These are phyloP conservation scores for Puccinellia tenuiflora DNA, from an alignment of 176 grass and related monocot species.

Conservation along the genomic window DNA sequence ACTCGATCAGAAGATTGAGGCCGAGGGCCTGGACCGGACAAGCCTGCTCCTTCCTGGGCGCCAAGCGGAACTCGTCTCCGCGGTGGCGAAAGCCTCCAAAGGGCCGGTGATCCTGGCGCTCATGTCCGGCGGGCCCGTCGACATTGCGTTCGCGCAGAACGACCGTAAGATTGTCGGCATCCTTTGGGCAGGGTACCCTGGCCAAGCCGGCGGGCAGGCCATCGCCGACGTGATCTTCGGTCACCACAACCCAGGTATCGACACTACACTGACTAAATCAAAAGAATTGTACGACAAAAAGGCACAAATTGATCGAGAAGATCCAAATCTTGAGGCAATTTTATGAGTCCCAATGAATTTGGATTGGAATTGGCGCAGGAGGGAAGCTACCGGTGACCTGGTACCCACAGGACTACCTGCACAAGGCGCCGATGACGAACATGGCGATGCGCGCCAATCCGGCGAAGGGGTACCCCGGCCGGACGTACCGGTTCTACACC, in stretches of 20 bases:
- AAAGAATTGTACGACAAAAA: background rate
- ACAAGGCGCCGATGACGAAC: constrained; percentile 67
- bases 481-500: constrained; percentile 80
- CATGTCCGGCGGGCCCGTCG: constrained; percentile 64
- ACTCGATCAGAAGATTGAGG: constrained; percentile 62
- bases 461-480: constrained; percentile 48
- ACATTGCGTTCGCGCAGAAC: constrained; percentile 59
- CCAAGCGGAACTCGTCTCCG: constrained; percentile 65
- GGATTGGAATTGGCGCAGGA: constrained; percentile 24
- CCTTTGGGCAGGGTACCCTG: constrained; percentile 70
- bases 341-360: background rate
- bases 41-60: constrained; percentile 60
- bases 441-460: constrained; percentile 75
- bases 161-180: constrained; percentile 47
- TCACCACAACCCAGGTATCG: constrained; percentile 62
- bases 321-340: background rate
- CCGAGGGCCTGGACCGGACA: constrained; percentile 40
- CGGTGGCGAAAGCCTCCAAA: constrained; percentile 52
- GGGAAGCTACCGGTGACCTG: constrained; percentile 90
- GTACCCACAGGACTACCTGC: constrained; percentile 69
- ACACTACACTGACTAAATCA: background rate
- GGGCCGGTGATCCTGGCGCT: constrained; percentile 57
- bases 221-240: constrained; percentile 81
- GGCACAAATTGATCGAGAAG: background rate
- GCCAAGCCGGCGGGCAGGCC: constrained; percentile 72